These are phyloP conservation scores for Aphanomyces stellatus DNA, from an alignment of 352 stramenopile species.

Conservation along the genomic window DNA sequence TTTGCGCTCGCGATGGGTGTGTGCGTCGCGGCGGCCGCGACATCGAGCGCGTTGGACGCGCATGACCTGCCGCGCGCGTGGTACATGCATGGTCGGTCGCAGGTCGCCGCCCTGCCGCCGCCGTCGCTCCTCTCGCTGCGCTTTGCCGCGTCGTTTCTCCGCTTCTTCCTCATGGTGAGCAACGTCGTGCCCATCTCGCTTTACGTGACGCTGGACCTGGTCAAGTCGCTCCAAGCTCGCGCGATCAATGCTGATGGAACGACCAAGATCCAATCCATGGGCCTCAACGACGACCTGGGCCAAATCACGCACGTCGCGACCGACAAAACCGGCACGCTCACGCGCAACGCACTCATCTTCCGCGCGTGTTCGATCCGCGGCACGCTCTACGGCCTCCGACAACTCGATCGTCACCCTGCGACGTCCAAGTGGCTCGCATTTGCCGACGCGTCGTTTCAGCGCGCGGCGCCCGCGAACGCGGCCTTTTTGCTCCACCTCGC, in stretches of 20 bases:
- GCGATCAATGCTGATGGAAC: conserved; percentile 21
- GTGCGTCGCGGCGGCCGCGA: conserved; percentile 42
- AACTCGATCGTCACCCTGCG: too few relatives aligned
- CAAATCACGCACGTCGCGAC: conserved; percentile 89
- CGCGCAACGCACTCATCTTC: conserved; percentile 89
- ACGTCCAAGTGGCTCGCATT: conserved; percentile 14
- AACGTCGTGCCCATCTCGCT: conserved; percentile 94
- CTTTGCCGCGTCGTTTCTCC: conserved; percentile 39
- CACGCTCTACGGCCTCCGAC: conserved; percentile 36
- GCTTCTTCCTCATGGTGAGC: conserved; percentile 91
- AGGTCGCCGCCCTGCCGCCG: conserved; percentile 14
- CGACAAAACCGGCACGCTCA: conserved; percentile 93
- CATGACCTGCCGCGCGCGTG: conserved; percentile 20
- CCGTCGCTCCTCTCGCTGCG: background rate
- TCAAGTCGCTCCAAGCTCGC: conserved; percentile 81
- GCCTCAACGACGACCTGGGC: conserved; percentile 84
- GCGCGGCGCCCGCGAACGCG: background rate
- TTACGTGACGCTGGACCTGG: conserved; percentile 92
- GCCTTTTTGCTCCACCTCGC: conserved; percentile 42
- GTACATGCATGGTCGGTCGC: conserved; percentile 6
- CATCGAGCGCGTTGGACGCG: conserved; percentile 30
- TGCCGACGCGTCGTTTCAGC: background rate
- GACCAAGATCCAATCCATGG: conserved; percentile 63
- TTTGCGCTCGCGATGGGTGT: conserved; percentile 59
- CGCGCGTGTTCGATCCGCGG: conserved; percentile 43